Evolutionary conservation across 768 basidiomycete genomes (phyloP).

Genomic region (Tricholoma sp.): DNA sequence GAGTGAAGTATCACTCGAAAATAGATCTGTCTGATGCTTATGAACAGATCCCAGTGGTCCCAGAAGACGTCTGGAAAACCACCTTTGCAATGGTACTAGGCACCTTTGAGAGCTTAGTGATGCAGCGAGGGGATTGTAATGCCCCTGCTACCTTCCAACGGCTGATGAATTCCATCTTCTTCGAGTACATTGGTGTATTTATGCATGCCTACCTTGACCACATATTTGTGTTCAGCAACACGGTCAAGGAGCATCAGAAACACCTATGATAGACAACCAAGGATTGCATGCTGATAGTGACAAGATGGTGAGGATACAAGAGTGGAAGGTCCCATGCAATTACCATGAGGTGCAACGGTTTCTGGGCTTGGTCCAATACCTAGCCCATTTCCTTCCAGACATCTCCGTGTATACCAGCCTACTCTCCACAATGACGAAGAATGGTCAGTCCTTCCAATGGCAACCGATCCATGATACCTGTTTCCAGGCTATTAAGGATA

Average conservation of each 20-base stretch:
- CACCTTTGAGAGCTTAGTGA: background rate
- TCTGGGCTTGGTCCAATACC: too few relatives aligned
- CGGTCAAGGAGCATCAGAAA: too few relatives aligned
- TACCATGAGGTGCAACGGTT: slow-evolving; percentile 26
- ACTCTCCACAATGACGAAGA: background rate
- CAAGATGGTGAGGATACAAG: slow-evolving; percentile 22
- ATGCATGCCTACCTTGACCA: slow-evolving; percentile 33
- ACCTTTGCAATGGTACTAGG: background rate
- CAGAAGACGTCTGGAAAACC: background rate
- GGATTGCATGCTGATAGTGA: slow-evolving; percentile 24
- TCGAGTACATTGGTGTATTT: too few relatives aligned
- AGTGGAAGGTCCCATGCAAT: slow-evolving; percentile 21
- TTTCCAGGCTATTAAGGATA: too few relatives aligned
- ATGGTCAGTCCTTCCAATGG: background rate
- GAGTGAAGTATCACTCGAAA: background rate
- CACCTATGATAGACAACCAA: slow-evolving; percentile 24
- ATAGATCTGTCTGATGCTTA: background rate
- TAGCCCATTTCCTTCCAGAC: background rate
- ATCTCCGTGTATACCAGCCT: background rate
- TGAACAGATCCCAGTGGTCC: background rate
- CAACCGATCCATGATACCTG: background rate
- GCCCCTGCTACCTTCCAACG: too few relatives aligned
- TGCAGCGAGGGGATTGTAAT: background rate
- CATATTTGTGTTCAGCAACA: slow-evolving; percentile 27
- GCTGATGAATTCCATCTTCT: too few relatives aligned